Percentiles rank a stretch among this genome's conserved stretches.
Evolutionary conservation across 768 basidiomycete species (phyloP).

Genomic region (Thelephora aurantiotincta): DNA sequence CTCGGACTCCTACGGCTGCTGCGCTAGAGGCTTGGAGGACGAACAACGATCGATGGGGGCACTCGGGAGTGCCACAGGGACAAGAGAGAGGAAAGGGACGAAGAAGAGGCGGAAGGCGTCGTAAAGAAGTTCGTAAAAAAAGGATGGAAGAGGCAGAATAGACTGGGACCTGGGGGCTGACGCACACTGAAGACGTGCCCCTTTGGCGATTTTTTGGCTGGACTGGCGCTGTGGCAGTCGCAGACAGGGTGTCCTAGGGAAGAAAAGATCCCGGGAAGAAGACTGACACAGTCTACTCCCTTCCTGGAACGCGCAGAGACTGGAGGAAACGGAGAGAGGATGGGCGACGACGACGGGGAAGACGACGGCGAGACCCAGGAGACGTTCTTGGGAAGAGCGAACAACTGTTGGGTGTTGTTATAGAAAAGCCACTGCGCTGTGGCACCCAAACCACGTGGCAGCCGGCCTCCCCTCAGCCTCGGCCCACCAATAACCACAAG

Average conservation of each 20-base stretch:
- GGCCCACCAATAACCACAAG: no score
- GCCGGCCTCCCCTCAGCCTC: no score
- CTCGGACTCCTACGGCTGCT: no score
- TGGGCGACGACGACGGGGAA: constrained; percentile 26
- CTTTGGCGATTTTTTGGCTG: constrained; percentile 27
- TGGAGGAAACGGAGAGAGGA: no score
- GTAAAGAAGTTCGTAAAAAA: constrained; percentile 61
- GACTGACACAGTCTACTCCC: no score
- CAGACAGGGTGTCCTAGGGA: constrained; percentile 8
- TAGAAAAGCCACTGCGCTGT: no score
- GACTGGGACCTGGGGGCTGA: constrained; percentile 39
- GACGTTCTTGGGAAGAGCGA: not conserved
- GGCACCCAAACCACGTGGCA: no score
- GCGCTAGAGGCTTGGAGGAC: no score
- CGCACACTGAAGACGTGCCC: constrained; percentile 93
- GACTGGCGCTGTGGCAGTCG: no score
- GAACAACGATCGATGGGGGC: not conserved
- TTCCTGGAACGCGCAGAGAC: no score
- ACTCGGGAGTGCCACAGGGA: constrained; percentile 23
- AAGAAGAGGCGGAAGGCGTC: constrained; percentile 29
- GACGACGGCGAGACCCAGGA: constrained; percentile 22
- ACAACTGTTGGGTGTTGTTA: no score
- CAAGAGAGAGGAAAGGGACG: constrained; percentile 24
- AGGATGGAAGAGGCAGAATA: constrained; percentile 19
- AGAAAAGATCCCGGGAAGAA: constrained; percentile 10